Evolutionary conservation across 768 basidiomycete species (phyloP).

Genomic region (Boletus eberwhitei): DNA sequence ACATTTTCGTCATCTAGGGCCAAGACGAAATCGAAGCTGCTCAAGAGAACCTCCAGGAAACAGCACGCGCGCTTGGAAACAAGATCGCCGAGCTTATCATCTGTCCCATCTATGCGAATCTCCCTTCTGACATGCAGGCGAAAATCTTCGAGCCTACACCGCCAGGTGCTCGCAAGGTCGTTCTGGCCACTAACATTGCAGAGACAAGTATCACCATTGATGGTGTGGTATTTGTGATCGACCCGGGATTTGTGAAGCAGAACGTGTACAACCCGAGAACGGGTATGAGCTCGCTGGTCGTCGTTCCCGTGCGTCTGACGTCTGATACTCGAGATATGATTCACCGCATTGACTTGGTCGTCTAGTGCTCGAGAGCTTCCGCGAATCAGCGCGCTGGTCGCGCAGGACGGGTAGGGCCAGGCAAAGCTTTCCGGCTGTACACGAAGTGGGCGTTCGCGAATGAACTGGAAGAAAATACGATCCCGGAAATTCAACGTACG

Average conservation of each 20-base stretch:
- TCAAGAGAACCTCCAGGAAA: conserved; percentile 94
- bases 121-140: conserved; percentile 99
- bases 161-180: conserved; percentile 93
- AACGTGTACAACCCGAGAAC: conserved; percentile 98
- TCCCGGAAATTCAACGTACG: conserved; percentile 98
- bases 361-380: conserved; percentile 91
- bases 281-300: conserved; percentile 95
- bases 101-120: conserved; percentile 97
- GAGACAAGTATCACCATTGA: conserved; percentile 99
- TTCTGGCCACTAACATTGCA: conserved; percentile 98
- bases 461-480: conserved; percentile 94
- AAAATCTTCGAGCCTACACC: conserved; percentile 99
- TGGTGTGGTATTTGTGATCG: conserved; percentile 98
- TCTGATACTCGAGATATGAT: neutral
- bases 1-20: conserved; percentile 44
- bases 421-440: conserved; percentile 97
- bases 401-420: conserved; percentile 96
- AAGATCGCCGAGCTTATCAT: conserved; percentile 93
- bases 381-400: conserved; percentile 97
- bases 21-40: conserved; percentile 99
- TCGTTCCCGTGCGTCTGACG: conserved; percentile 77
- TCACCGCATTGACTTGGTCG: neutral
- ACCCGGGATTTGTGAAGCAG: conserved; percentile 99
- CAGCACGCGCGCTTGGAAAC: conserved; percentile 90
- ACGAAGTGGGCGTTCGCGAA: conserved; percentile 98